Evolutionary conservation across 176 grass and related monocot species (phyloP).

Genomic region (Raddia guianensis): DNA sequence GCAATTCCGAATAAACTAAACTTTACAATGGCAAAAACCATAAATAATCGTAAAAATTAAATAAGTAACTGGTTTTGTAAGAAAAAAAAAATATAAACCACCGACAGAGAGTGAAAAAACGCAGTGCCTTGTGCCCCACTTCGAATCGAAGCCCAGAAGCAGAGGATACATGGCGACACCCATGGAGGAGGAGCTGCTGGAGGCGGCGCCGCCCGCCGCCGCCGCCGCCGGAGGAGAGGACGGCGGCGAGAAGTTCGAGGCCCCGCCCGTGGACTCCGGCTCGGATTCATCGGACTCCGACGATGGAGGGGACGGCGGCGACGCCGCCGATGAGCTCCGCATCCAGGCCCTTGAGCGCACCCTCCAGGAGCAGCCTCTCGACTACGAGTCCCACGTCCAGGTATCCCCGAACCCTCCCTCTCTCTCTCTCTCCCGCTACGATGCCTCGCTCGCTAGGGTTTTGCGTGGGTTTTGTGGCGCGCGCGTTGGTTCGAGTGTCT

Average conservation of each 20-base stretch:
- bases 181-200: slow-evolving; percentile 51
- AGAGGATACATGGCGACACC: slow-evolving; percentile 41
- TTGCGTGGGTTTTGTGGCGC: slow-evolving; percentile 31
- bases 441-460: slow-evolving; percentile 26
- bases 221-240: slow-evolving; percentile 25
- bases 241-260: slow-evolving; percentile 40
- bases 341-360: slow-evolving; percentile 73
- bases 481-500: neutral
- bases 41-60: too few species aligned
- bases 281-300: slow-evolving; percentile 41
- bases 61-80: too few species aligned
- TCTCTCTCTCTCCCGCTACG: neutral
- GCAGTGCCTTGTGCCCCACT: neutral
- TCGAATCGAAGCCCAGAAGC: neutral
- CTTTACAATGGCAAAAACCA: too few species aligned
- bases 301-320: slow-evolving; percentile 52
- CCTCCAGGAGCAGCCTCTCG: slow-evolving; percentile 62
- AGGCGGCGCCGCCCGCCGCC: neutral
- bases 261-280: slow-evolving; percentile 11
- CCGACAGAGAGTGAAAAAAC: neutral
- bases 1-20: too few species aligned
- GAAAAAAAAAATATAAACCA: too few species aligned
- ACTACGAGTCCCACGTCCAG: slow-evolving; percentile 81
- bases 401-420: slow-evolving; percentile 36
- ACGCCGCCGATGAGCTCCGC: slow-evolving; percentile 57